Evolutionary conservation across 305 asterid species (phyloP).

Genomic region (Fraxinus dipetala): DNA sequence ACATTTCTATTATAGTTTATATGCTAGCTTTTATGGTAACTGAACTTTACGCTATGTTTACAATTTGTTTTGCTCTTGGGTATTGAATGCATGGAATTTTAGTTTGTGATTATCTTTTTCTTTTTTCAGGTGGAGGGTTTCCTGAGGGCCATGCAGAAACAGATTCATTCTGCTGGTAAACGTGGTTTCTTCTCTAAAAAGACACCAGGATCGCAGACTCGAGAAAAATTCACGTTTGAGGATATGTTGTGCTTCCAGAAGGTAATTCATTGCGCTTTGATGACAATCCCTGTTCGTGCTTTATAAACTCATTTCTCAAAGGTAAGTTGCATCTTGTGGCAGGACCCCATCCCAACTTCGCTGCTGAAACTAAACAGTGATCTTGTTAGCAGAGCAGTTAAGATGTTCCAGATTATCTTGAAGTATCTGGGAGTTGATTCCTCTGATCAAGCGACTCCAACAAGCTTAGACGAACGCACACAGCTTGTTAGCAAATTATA

Average conservation of each 20-base stretch:
- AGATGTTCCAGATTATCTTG: slow-evolving; percentile 78
- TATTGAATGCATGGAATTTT: slow-evolving; percentile 1
- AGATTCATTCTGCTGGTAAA: slow-evolving; percentile 74
- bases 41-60: not conserved
- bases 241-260: slow-evolving; percentile 92
- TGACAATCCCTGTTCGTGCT: slow-evolving; percentile 5
- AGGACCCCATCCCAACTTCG: slow-evolving; percentile 93
- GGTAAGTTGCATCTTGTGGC: slow-evolving; percentile 32
- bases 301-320: slow-evolving; percentile 28
- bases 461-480: slow-evolving; percentile 68
- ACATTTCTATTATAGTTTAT: slow-evolving; percentile 17
- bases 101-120: slow-evolving; percentile 14
- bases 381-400: slow-evolving; percentile 74
- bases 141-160: slow-evolving; percentile 95
- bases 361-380: slow-evolving; percentile 73
- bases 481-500: slow-evolving; percentile 80
- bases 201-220: slow-evolving; percentile 60
- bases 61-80: slow-evolving; percentile 12
- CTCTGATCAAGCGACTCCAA: slow-evolving; percentile 51
- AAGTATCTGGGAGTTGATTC: slow-evolving; percentile 89
- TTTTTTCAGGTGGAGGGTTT: slow-evolving; percentile 76
- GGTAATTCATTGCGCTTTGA: slow-evolving; percentile 40
- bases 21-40: slow-evolving; percentile 5
- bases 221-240: slow-evolving; percentile 85
- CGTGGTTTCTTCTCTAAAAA: slow-evolving; percentile 88